Conservation (phyloP, 2,329 filamentous ascomycete genomes). For the Colletotrichum tanaceti region DNA sequence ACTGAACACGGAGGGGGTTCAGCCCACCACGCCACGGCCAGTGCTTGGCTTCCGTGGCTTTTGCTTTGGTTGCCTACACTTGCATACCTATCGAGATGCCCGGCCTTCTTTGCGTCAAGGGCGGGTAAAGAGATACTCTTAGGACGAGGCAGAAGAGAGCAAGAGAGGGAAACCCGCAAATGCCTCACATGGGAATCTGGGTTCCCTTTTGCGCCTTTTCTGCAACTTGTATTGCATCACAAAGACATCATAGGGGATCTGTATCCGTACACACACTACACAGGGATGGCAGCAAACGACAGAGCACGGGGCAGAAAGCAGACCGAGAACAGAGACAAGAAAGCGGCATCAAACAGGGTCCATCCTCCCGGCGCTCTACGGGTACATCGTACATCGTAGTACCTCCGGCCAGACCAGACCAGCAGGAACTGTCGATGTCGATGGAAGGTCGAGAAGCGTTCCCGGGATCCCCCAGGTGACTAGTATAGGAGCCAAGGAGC, state of each 20-base stretch:
- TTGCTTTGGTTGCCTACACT: too few species aligned
- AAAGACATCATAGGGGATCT: conserved; percentile 35
- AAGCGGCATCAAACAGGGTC: conserved; percentile 4
- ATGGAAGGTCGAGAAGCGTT: background rate
- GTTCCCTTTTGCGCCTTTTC: too few species aligned
- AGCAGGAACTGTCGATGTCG: conserved; percentile 10
- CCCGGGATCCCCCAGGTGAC: background rate
- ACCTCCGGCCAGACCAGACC: conserved; percentile 7
- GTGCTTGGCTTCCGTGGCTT: background rate
- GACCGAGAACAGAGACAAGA: conserved; percentile 1
- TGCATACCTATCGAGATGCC: too few species aligned
- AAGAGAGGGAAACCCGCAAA: too few species aligned
- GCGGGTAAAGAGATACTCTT: too few species aligned
- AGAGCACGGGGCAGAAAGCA: conserved; percentile 7
- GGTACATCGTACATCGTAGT: too few species aligned
- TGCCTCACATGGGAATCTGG: background rate
- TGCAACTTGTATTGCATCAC: conserved; percentile 22
- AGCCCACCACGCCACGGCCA: conserved; percentile 7
- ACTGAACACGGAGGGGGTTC: too few species aligned
- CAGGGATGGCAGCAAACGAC: conserved; percentile 14
- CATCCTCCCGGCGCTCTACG: too few species aligned
- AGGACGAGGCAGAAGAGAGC: too few species aligned
- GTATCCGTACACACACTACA: too few species aligned
- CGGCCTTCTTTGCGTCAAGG: too few species aligned
- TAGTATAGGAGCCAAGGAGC: background rate